Evolutionary conservation across 106 monocot genomes (phyloP).

Genomic region (Xerophyta viscosa): DNA sequence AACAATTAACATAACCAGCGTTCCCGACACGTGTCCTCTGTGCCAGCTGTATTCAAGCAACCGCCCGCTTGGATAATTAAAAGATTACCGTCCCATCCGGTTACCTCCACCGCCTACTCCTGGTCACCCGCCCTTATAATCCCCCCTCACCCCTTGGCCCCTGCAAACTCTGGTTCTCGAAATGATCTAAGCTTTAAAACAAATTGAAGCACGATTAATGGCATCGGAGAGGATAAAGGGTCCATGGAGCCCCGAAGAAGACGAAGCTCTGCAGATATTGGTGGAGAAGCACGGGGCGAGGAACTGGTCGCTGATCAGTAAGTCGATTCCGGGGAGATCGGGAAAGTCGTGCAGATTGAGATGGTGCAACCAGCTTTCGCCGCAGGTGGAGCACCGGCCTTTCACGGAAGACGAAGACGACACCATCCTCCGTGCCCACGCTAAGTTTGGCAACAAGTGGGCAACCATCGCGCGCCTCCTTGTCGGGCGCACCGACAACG

Average conservation of each 20-base stretch:
- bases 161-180: too few species aligned
- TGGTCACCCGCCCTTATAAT: too few species aligned
- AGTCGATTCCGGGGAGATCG: slow-evolving; percentile 53
- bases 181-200: too few species aligned
- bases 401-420: slow-evolving; percentile 59
- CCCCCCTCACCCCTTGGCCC: too few species aligned
- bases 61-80: too few species aligned
- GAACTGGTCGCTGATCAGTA: slow-evolving; percentile 71
- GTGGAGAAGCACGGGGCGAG: slow-evolving; percentile 50
- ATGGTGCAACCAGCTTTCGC: slow-evolving; percentile 72
- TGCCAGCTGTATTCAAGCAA: too few species aligned
- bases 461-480: slow-evolving; percentile 65
- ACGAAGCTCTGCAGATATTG: slow-evolving; percentile 39
- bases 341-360: slow-evolving; percentile 67
- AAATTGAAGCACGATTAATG: too few species aligned
- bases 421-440: slow-evolving; percentile 49
- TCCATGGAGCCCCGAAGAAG: slow-evolving; percentile 77
- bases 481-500: slow-evolving; percentile 70
- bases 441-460: slow-evolving; percentile 66
- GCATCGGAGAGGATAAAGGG: slow-evolving; percentile 60
- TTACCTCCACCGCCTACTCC: too few species aligned
- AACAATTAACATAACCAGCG: too few species aligned
- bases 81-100: too few species aligned
- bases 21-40: too few species aligned
- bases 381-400: slow-evolving; percentile 69